Evolutionary conservation across 2,329 filamentous ascomycete genomes (phyloP), one percentile per base, ranked within the genome.

Genomic region (Cercospora brassicicola): DNA sequence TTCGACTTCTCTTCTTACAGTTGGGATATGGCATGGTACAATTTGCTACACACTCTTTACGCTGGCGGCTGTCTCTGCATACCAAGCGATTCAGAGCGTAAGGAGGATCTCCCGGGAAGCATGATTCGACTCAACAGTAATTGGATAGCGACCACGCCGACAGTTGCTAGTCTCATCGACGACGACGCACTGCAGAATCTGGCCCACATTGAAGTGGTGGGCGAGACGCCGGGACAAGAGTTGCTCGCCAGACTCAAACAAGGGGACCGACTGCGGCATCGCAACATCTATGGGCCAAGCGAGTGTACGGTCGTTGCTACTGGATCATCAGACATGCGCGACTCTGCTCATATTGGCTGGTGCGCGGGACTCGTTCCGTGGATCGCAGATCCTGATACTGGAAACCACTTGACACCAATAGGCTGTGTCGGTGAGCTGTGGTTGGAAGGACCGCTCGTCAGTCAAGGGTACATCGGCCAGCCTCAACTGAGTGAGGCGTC

Each of bases 391-490:
- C 62, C 62, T 13, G 33, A 45, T 8, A 28, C 11, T 33, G 20
- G 42, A 15, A 45, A 53, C 10, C 51, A 31, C 26, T 30, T 59
- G 36, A 55, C 8, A 3, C 53, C 57, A 23, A 62, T 64, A 39
- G 69, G 64, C 55, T 68, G 55, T 36, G 45, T 65, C 2, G 83
- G 83, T 8, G 83, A 85, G 69, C 73, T 84, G 59, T 71, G 84
- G 0, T 66, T 84, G 1, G 82, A 83, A 70, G 82, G 82, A 8
- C 80, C 79, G 53, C 80, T 79, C n/a, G 74, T 84, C n/a, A 81
- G 78, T 1, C 77, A 78, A 18, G 83, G 79, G 4, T 84, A 84
- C 65, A 74, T 83, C 3, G 72, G 74, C 31, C 70, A 75, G 4
- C 31, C 45, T 13, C 15, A 62, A 20, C 45, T 26, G 10, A 56